A percentile compares a stretch with the other conserved stretches of the same genome.
These are phyloP conservation scores for Serendipita indica DNA, from an alignment of 768 basidiomycete genomes.

Conservation along the genomic window DNA sequence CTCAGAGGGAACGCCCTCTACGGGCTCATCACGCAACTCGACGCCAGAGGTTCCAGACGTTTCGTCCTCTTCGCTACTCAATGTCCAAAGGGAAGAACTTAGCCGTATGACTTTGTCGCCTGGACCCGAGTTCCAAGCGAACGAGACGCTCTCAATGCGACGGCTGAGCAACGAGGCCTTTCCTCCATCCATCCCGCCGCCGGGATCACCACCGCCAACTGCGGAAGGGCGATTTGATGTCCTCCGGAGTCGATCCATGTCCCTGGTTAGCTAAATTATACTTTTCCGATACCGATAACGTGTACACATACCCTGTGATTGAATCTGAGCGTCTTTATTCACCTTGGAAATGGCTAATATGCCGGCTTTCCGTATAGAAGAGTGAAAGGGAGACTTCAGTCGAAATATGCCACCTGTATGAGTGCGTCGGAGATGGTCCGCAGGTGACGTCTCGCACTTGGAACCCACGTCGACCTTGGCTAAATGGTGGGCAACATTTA, in stretches of 20 bases:
- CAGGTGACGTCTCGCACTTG: no score
- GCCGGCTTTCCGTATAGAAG: no score
- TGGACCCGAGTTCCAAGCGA: neutral
- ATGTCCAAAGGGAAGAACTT: neutral
- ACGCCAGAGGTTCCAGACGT: no score
- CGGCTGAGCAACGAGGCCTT: neutral
- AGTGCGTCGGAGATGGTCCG: no score
- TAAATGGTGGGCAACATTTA: no score
- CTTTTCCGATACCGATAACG: no score
- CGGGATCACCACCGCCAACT: neutral
- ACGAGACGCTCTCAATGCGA: neutral
- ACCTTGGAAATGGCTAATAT: no score
- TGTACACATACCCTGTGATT: no score
- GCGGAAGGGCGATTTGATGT: neutral
- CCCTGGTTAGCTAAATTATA: neutral
- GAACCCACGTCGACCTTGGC: no score
- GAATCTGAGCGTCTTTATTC: no score
- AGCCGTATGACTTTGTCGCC: neutral
- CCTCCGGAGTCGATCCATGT: slow-evolving; percentile 3
- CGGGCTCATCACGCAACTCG: neutral
- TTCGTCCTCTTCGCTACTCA: neutral
- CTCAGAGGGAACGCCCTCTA: neutral
- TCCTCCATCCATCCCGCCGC: neutral
- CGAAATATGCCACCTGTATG: no score
- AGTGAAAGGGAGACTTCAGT: no score